Evolutionary conservation across 257 asterid species (phyloP), one percentile per base, ranked within the genome.

Genomic region (Solanum chaucha): DNA sequence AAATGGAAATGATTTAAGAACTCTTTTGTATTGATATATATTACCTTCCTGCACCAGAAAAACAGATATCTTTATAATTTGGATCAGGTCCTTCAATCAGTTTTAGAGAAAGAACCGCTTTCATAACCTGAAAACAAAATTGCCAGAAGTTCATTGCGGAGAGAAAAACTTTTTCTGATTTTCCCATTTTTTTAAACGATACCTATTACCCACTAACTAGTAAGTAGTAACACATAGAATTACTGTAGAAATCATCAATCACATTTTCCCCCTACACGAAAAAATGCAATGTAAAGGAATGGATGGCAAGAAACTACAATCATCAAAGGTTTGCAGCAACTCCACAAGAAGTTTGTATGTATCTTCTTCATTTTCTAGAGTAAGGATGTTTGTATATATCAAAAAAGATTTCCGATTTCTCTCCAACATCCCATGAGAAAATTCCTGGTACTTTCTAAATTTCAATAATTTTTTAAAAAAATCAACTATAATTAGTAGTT

Each of bases 31-130:
- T 67, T 44, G 65, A 46, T 46, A 80, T 80, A 48, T 32, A 90
- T 82, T 93, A 97, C 99, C 98, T 97, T 91, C 98, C 98, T 89
- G 98, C 98, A 88, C 99, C 98, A 85, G 99, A 93, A 92, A 97
- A 97, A 90, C 99, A 97, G 85, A 96, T 92, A 89, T 97, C 99
- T 85, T 93, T 93, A 92, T 93, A 95, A 92, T 91, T 95, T 87
- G 98, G 97, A 89, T 97, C 98, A 68, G 99, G 99, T 86, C 99
- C 99, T 75, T 88, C 95, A 86, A 95, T 92, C 91, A 89, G 94
- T 90, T 96, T 96, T 59, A 96, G 93, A 87, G 98, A 90, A 85
- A 88, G 87, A 84, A 92, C 87, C 87, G 95, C 98, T 89, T 90
- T 90, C 88, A 93, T 91, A 85, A 97, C 90, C 99, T 97, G 91